Evolutionary conservation across 164 flowering plant species (phyloP).

Genomic region (Magnolia changhungtana): DNA sequence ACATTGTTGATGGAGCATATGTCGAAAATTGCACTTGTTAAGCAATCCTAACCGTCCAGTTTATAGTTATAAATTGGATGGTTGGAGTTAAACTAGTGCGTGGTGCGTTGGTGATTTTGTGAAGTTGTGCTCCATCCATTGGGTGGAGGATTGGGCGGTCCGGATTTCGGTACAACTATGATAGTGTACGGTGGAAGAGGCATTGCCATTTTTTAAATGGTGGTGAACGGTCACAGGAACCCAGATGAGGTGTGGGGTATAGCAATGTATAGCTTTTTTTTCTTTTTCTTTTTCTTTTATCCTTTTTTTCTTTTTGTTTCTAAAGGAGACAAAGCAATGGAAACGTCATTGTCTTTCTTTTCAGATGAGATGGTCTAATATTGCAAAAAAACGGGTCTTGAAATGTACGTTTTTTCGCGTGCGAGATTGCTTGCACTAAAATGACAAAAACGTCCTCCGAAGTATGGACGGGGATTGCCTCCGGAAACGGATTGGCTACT

Average conservation of each 20-base stretch:
- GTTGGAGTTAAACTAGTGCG: background rate
- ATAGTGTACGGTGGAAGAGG: background rate
- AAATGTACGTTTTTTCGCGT: background rate
- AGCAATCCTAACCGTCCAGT: too few species aligned
- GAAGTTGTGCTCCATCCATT: too few species aligned
- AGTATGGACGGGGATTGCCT: background rate
- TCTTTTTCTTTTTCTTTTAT: background rate
- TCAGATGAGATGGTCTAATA: background rate
- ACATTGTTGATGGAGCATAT: background rate
- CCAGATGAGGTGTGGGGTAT: background rate
- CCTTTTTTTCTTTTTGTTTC: background rate
- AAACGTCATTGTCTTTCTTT: slow-evolving; percentile 2
- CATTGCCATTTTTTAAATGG: background rate
- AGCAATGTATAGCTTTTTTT: slow-evolving; percentile 1
- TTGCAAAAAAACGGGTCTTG: background rate
- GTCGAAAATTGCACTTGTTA: too few species aligned
- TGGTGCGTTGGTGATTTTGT: background rate
- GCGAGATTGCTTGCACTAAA: background rate
- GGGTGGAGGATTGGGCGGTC: background rate
- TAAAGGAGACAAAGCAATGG: slow-evolving; percentile 6
- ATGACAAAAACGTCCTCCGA: background rate
- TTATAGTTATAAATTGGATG: background rate
- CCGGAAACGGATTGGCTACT: too few species aligned
- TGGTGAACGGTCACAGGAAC: background rate
- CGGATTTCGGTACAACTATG: background rate